Evolutionary conservation across 352 stramenopile genomes (phyloP).

Genomic region (Phytophthora megakarya): DNA sequence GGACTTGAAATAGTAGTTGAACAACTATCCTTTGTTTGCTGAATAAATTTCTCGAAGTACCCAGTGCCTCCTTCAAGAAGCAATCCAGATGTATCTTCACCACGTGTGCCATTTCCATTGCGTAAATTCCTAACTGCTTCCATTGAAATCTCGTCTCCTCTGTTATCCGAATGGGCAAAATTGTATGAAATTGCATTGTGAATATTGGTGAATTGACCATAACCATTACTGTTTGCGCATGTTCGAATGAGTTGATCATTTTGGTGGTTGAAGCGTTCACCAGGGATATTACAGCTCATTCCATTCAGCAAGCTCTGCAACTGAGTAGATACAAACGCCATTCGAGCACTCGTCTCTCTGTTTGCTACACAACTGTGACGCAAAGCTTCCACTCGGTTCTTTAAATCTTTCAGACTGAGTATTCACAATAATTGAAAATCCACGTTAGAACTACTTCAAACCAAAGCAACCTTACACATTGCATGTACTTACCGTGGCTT

Average conservation of each 20-base stretch:
- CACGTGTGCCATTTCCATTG: conserved; percentile 5
- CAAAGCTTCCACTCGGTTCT: conserved; percentile 18
- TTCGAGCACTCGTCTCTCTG: conserved; percentile 9
- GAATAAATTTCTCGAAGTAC: conserved; percentile 30
- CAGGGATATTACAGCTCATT: not conserved
- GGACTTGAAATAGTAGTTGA: not conserved
- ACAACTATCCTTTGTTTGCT: not conserved
- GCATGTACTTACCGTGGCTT: conserved; percentile 15
- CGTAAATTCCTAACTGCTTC: conserved; percentile 7
- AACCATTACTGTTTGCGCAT: conserved; percentile 11
- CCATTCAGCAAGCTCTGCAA: conserved; percentile 24
- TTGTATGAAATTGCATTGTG: not conserved
- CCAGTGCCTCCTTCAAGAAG: conserved; percentile 7
- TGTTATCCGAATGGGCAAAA: conserved; percentile 15
- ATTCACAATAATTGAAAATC: not conserved
- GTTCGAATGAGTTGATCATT: not conserved
- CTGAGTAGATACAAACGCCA: conserved; percentile 10
- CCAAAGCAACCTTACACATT: not conserved
- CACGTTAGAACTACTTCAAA: not conserved
- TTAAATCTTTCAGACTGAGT: conserved; percentile 20
- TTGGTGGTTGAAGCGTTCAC: not conserved
- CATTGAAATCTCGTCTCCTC: conserved; percentile 24
- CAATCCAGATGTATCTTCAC: conserved; percentile 13
- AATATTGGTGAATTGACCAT: conserved; percentile 12
- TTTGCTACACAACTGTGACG: conserved; percentile 9